Evolutionary conservation across 2,329 filamentous ascomycete genomes (phyloP).

Genomic region (Thelonectria olida): DNA sequence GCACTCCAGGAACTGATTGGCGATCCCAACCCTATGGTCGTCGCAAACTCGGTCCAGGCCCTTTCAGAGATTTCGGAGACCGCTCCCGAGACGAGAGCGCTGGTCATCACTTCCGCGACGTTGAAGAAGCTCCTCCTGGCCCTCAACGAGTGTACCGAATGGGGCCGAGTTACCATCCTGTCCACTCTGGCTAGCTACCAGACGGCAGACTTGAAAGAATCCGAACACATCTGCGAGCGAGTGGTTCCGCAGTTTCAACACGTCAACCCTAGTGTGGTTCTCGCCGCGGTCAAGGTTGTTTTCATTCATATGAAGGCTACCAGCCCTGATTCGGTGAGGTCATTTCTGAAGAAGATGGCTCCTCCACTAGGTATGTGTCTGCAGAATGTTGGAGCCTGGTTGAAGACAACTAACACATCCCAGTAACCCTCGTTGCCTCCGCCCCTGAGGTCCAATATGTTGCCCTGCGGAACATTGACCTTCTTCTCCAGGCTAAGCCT

Average conservation of each 20-base stretch:
- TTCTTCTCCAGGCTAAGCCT: constrained; percentile 93
- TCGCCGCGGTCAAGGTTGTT: constrained; percentile 97
- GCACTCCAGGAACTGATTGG: constrained; percentile 94
- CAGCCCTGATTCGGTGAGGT: constrained; percentile 78
- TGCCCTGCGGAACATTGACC: constrained; percentile 93
- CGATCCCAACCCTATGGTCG: constrained; percentile 98
- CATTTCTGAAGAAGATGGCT: constrained; percentile 98
- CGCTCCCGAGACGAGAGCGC: constrained; percentile 87
- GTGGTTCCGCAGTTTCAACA: constrained; percentile 98
- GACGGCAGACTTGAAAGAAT: constrained; percentile 89
- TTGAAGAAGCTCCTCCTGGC: constrained; percentile 97
- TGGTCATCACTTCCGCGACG: constrained; percentile 82
- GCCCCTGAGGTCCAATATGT: constrained; percentile 98
- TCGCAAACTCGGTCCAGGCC: constrained; percentile 95
- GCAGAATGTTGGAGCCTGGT: background rate
- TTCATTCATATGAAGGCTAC: constrained; percentile 95
- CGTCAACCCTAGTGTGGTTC: constrained; percentile 94
- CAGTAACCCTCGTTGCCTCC: constrained; percentile 94
- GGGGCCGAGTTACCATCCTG: constrained; percentile 94
- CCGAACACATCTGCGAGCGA: constrained; percentile 97
- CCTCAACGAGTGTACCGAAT: constrained; percentile 97
- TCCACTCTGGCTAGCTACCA: constrained; percentile 90
- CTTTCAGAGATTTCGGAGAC: constrained; percentile 91
- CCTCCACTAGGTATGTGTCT: constrained; percentile 80
- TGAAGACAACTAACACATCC: background rate